phyloP scores from a whole-genome alignment of 441 rosid species.

The Theobroma grandiflorum region DNA sequence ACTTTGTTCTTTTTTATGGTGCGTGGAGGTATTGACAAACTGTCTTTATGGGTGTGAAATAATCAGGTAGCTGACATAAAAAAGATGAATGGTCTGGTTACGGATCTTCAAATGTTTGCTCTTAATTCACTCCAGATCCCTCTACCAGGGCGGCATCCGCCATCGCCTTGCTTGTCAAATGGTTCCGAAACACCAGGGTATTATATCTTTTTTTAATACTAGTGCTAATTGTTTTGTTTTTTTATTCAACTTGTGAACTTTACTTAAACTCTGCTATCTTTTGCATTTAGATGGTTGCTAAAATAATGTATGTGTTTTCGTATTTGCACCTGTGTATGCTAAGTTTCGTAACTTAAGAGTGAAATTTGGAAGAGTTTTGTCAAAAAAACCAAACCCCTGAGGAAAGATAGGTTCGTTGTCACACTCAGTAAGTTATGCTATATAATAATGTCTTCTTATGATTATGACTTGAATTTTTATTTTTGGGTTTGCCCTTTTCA shows the following conservation, averaged over 20 bases:
- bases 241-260: not conserved
- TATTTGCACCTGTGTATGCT: not conserved
- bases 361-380: constrained; percentile 15
- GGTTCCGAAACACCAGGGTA: constrained; percentile 58
- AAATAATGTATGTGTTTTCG: not conserved
- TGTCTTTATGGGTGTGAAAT: constrained; percentile 3
- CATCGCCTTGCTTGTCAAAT: constrained; percentile 60
- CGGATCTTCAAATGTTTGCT: constrained; percentile 83
- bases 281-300: constrained; percentile 2
- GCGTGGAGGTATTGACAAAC: constrained; percentile 3
- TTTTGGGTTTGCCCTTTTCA: not conserved
- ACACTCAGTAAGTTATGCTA: not conserved
- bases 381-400: not conserved
- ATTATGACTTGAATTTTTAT: not conserved
- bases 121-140: constrained; percentile 71
- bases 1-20: not conserved
- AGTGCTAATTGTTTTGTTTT: not conserved
- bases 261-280: not conserved
- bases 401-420: constrained; percentile 1
- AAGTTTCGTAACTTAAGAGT: not conserved
- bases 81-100: constrained; percentile 70
- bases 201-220: not conserved
- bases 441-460: not conserved
- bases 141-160: constrained; percentile 78
- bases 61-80: constrained; percentile 70